Percentiles rank a stretch among this genome's conserved stretches.
Conservation (phyloP, 2,329 filamentous ascomycete species). For the Exophiala xenobiotica region DNA sequence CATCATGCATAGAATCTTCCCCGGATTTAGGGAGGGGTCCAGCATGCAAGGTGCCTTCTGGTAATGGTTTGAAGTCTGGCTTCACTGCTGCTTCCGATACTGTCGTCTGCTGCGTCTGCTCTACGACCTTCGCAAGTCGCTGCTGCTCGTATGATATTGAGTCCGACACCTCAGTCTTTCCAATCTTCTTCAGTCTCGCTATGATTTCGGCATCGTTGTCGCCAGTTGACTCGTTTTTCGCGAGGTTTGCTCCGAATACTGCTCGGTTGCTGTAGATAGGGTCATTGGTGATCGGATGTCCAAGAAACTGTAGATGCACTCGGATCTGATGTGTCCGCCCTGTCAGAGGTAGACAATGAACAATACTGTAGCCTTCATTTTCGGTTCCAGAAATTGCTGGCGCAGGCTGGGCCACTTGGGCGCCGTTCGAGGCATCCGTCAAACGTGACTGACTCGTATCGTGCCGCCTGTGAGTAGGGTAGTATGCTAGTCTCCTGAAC, state of each 20-base stretch:
- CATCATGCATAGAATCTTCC: conserved; percentile 18
- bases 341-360: conserved; percentile 88
- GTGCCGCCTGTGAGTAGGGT: conserved; percentile 50
- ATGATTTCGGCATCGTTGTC: conserved; percentile 89
- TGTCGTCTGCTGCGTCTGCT: conserved; percentile 31
- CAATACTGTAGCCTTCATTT: conserved; percentile 81
- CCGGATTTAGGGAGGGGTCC: conserved; percentile 15
- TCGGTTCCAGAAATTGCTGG: conserved; percentile 42
- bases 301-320: conserved; percentile 90
- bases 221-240: conserved; percentile 63
- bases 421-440: neutral
- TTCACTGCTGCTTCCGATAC: conserved; percentile 21
- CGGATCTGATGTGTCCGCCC: conserved; percentile 93
- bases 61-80: conserved; percentile 22
- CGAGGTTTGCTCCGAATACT: conserved; percentile 83
- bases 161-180: conserved; percentile 87
- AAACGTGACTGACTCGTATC: conserved; percentile 25
- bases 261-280: conserved; percentile 94
- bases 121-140: conserved; percentile 19
- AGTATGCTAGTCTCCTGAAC: conserved; percentile 91
- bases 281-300: conserved; percentile 94
- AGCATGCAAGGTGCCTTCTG: conserved; percentile 36
- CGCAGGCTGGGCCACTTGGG: conserved; percentile 33
- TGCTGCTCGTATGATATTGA: conserved; percentile 76
- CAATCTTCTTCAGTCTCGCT: conserved; percentile 80